Evolutionary conservation across 2,329 filamentous ascomycete genomes (phyloP), one percentile per base, ranked within the genome.

Genomic region (Ceratocystis variospora): DNA sequence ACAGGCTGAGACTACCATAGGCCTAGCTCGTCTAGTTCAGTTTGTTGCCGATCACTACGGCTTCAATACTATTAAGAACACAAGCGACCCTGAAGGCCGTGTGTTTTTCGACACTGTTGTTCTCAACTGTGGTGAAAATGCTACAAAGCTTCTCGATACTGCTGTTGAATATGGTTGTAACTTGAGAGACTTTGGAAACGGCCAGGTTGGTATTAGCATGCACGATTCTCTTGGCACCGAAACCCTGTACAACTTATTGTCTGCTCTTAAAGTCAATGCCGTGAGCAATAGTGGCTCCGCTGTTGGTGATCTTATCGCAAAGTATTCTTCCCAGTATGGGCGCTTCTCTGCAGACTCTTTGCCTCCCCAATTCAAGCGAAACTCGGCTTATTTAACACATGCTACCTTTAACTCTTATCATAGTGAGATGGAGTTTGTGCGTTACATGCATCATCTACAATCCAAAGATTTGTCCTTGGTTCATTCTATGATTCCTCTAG

Each of bases 401-500:
- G 89, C 90, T 0, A 90, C 96, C 31, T 97, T 96, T 83, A 96
- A 96, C 79, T 87, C 86, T 1, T 86, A 97, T 75, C 93, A 96
- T 77, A 96, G 91, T 1, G 93, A 97, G 77, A 96, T 93, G 0
- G 90, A 96, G 76, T 83, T 97, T 71, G 80, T 97, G 63, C 87
- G 93, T 55, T 97, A 97, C 77, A 96, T 97, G 71, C 82, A 93
- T 73, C 90, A 96, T 74, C 81, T 97, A 4, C 88, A 96, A 74
- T 96, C 91, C 63, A 96, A 96, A 79, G 93, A 97, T 74, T 79
- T 97, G 15, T 96, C 93, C 1, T 81, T 96, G 4, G 89, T 92
- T 1, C 93, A 97, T 77, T 96, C 92, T 17, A 97, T 97, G 93
- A 97, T 97, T 68, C 91, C 93, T 1, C 83, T 97, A 0, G 93